Evolutionary conservation across 306 rosid genomes (phyloP).

Genomic region (Dicorynia guianensis): DNA sequence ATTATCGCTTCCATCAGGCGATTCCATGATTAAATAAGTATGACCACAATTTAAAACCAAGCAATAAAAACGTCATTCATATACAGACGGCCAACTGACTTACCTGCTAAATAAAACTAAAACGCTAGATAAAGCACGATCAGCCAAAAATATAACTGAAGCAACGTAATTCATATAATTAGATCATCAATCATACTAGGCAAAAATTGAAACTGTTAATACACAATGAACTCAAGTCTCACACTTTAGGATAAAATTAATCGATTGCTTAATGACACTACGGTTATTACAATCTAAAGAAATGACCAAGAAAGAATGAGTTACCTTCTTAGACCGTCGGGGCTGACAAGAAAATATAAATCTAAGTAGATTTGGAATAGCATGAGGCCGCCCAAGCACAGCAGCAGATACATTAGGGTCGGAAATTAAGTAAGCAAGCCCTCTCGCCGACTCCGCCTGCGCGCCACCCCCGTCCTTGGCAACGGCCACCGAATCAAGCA

Average conservation of each 20-base stretch:
- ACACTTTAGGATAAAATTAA: neutral
- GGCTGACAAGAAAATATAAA: conserved; percentile 95
- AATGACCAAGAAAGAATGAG: conserved; percentile 6
- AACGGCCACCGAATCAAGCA: conserved; percentile 86
- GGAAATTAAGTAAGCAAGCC: conserved; percentile 85
- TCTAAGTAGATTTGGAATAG: conserved; percentile 84
- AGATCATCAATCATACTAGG: neutral
- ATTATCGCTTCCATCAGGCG: neutral
- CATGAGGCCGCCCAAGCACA: conserved; percentile 84
- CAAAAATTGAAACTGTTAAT: neutral
- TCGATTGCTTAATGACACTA: conserved; percentile 19
- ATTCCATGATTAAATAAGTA: neutral
- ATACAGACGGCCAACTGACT: neutral
- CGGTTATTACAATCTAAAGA: neutral
- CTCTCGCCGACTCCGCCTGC: conserved; percentile 96
- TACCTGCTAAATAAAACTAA: neutral
- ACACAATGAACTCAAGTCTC: conserved; percentile 2
- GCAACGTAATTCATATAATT: neutral
- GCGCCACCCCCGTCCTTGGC: conserved; percentile 69
- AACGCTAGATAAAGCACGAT: neutral
- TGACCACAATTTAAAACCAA: neutral
- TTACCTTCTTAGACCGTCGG: conserved; percentile 74
- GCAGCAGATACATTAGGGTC: conserved; percentile 83
- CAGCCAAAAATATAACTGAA: neutral
- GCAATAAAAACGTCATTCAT: neutral